Percentiles rank a stretch among this genome's conserved stretches.
Conservation (phyloP, 1,284 basidiomycete species). For the Malassezia sp. region DNA sequence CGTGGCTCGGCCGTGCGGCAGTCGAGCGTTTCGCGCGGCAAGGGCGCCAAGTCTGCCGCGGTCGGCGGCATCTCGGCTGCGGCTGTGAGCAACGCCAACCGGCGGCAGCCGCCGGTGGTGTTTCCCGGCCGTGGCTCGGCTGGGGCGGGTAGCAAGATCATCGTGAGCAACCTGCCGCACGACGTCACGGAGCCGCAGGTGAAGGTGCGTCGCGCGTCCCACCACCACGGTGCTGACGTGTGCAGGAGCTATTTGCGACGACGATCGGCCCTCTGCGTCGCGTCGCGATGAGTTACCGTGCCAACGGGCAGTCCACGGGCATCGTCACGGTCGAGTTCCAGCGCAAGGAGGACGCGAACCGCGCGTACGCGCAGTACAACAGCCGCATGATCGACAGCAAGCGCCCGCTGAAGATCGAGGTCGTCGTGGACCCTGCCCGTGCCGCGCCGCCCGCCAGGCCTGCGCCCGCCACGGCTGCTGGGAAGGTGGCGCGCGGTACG, state of each 20-base stretch:
- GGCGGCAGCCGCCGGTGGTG: constrained; percentile 39
- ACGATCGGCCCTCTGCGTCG: constrained; percentile 79
- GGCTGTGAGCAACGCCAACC: constrained; percentile 37
- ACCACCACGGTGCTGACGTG: too few relatives aligned
- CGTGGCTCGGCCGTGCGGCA: constrained; percentile 18
- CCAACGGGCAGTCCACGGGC: constrained; percentile 75
- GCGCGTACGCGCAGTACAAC: constrained; percentile 89
- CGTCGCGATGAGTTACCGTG: constrained; percentile 74
- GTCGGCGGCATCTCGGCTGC: constrained; percentile 32
- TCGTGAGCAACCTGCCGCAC: constrained; percentile 84
- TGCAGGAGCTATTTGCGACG: constrained; percentile 71
- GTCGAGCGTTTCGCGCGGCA: constrained; percentile 18
- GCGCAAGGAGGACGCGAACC: constrained; percentile 75
- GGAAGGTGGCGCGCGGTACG: constrained; percentile 50
- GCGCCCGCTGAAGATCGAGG: constrained; percentile 96
- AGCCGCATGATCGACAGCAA: constrained; percentile 98
- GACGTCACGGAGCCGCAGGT: constrained; percentile 91
- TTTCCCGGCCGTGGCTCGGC: constrained; percentile 34
- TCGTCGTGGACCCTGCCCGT: constrained; percentile 71
- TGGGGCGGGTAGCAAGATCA: constrained; percentile 61
- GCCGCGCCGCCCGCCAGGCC: constrained; percentile 60
- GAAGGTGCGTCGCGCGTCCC: constrained; percentile 52
- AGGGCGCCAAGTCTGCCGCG: constrained; percentile 39
- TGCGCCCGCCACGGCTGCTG: constrained; percentile 48
- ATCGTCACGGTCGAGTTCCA: constrained; percentile 76